These are phyloP conservation scores for Zygosaccharomyces bisporus DNA, from an alignment of 805 yeast species.

Conservation along the genomic window DNA sequence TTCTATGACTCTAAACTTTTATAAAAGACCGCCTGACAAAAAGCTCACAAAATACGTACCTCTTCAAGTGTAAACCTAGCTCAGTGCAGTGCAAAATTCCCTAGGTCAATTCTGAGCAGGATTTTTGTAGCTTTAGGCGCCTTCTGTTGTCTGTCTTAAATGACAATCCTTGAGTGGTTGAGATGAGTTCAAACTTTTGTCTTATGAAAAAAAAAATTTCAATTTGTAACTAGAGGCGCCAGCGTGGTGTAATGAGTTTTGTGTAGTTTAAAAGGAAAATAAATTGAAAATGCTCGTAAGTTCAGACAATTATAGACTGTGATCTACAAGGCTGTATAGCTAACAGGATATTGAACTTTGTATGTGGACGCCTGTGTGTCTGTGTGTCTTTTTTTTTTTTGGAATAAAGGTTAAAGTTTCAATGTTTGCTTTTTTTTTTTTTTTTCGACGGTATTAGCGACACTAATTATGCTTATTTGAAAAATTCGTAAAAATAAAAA, in stretches of 20 bases:
- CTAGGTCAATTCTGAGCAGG: neutral
- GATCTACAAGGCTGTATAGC: too few species aligned
- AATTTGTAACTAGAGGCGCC: conserved; percentile 2
- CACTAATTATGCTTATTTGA: too few species aligned
- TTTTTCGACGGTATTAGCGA: too few species aligned
- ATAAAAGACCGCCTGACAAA: neutral
- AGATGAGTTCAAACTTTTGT: conserved; percentile 2
- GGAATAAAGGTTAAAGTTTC: too few species aligned
- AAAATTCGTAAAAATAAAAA: too few species aligned
- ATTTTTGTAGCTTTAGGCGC: neutral
- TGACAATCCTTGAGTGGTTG: neutral
- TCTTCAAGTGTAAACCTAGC: neutral
- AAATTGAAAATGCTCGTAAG: too few species aligned
- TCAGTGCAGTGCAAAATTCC: neutral
- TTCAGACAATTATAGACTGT: too few species aligned
- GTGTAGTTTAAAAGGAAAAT: neutral
- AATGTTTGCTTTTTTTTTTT: too few species aligned
- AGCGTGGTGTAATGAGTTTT: conserved; percentile 4
- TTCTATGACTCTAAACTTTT: neutral
- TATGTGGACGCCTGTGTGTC: too few species aligned
- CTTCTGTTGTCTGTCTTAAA: neutral
- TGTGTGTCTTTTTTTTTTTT: too few species aligned
- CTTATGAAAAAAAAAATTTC: neutral
- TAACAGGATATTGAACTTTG: too few species aligned
- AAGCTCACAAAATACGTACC: neutral